Evolutionary conservation across 306 rosid genomes (phyloP).

Genomic region (Rosa lucieae): DNA sequence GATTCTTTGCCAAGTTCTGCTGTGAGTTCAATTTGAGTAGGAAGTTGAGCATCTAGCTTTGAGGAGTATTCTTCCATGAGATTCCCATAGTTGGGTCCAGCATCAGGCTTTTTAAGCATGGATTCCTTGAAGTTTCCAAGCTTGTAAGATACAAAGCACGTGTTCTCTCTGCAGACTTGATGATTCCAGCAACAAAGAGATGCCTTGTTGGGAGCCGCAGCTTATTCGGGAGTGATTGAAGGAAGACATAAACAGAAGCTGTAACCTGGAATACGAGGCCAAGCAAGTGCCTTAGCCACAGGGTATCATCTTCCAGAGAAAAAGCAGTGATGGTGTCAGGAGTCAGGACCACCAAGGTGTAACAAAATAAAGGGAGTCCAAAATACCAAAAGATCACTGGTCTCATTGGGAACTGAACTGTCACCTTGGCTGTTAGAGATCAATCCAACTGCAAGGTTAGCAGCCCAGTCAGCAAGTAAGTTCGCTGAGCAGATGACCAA

Average conservation of each 20-base stretch:
- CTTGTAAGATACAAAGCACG: constrained; percentile 44
- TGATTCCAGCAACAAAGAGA: constrained; percentile 38
- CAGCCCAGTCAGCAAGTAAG: constrained; percentile 49
- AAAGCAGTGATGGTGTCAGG: constrained; percentile 56
- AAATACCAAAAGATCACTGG: constrained; percentile 24
- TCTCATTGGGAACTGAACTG: not conserved
- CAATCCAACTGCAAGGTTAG: constrained; percentile 32
- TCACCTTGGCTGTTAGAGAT: constrained; percentile 34
- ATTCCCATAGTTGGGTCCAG: constrained; percentile 47
- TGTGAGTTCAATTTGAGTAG: constrained; percentile 19
- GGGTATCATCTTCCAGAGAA: constrained; percentile 40
- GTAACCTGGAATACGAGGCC: constrained; percentile 33
- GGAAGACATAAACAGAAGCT: constrained; percentile 39
- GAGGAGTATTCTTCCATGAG: constrained; percentile 38
- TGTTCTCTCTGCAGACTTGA: constrained; percentile 47
- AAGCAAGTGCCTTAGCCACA: constrained; percentile 54
- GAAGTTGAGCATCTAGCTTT: constrained; percentile 25
- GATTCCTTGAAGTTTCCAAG: constrained; percentile 28
- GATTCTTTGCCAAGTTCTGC: constrained; percentile 24
- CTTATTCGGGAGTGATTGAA: constrained; percentile 36
- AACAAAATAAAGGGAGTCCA: constrained; percentile 55
- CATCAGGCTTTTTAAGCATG: constrained; percentile 31
- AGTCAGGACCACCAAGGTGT: constrained; percentile 57
- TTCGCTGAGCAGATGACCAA: constrained; percentile 34
- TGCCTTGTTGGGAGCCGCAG: constrained; percentile 34